Conservation (phyloP, 2,329 filamentous ascomycete genomes). For the Pseudopyricularia cyperi region DNA sequence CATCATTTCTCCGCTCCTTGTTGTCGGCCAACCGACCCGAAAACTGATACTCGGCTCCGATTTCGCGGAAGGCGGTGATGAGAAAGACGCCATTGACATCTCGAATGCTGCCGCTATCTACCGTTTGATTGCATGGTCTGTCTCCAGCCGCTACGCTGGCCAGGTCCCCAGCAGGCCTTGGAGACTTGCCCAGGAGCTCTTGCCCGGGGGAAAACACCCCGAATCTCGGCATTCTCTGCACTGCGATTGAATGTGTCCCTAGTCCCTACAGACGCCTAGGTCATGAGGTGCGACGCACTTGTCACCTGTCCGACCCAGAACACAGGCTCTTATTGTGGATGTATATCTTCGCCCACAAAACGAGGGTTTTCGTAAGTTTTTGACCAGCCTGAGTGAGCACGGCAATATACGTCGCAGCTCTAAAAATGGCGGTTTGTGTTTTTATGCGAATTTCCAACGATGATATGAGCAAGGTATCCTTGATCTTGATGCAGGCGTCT, state of each 20-base stretch:
- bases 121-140: not conserved
- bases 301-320: not conserved
- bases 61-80: not conserved
- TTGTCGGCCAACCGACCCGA: not conserved
- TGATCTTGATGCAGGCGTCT: slow-evolving; percentile 5
- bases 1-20: slow-evolving; percentile 20
- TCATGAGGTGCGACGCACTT: not conserved
- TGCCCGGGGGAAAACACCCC: not conserved
- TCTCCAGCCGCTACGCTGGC: not conserved
- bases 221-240: not conserved
- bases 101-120: not conserved
- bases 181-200: not conserved
- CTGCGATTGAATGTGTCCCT: not conserved
- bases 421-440: not conserved
- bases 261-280: not conserved
- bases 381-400: not conserved
- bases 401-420: not conserved
- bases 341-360: not conserved
- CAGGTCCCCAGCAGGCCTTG: not conserved
- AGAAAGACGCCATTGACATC: slow-evolving; percentile 3
- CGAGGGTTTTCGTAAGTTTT: not conserved
- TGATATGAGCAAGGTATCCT: not conserved
- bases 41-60: not conserved
- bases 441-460: not conserved
- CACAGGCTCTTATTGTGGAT: not conserved